Conservation (phyloP, 2,329 filamentous ascomycete species). For the Chaetomiaceae sp. region DNA sequence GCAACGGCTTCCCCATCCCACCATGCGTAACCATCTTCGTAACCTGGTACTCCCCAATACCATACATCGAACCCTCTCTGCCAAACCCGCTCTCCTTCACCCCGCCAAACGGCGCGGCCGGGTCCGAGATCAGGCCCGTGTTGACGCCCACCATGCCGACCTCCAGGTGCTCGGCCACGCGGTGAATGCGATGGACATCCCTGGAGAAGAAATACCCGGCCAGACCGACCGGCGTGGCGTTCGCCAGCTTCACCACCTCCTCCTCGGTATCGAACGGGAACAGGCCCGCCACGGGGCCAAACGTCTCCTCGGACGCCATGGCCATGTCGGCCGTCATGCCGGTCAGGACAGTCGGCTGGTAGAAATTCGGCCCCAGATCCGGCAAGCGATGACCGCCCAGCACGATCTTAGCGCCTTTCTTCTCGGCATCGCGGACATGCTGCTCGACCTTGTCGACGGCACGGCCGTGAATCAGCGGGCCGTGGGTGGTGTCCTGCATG, state of each 20-base stretch:
- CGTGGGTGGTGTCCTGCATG: conserved; percentile 64
- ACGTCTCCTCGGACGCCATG: conserved; percentile 83
- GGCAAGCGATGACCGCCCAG: conserved; percentile 68
- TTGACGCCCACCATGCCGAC: conserved; percentile 87
- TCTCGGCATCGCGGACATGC: conserved; percentile 72
- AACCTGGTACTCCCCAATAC: conserved; percentile 67
- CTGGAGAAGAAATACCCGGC: conserved; percentile 89
- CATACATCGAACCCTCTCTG: conserved; percentile 70
- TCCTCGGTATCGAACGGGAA: conserved; percentile 86
- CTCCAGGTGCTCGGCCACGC: conserved; percentile 64
- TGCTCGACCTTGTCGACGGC: conserved; percentile 72
- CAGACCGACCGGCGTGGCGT: conserved; percentile 75
- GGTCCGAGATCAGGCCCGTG: conserved; percentile 60
- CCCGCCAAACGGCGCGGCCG: conserved; percentile 63
- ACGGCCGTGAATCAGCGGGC: conserved; percentile 77
- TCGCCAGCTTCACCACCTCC: conserved; percentile 80
- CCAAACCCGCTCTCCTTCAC: conserved; percentile 80
- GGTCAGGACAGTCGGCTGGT: conserved; percentile 79
- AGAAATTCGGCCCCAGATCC: conserved; percentile 79
- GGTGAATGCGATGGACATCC: conserved; percentile 52
- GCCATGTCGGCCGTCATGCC: conserved; percentile 83
- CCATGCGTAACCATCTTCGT: conserved; percentile 62
- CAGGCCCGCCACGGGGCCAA: conserved; percentile 85
- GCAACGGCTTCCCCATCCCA: conserved; percentile 50
- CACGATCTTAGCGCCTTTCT: conserved; percentile 69